Conservation (phyloP, 2,329 filamentous ascomycete species). For the Botryotinia globosa region DNA sequence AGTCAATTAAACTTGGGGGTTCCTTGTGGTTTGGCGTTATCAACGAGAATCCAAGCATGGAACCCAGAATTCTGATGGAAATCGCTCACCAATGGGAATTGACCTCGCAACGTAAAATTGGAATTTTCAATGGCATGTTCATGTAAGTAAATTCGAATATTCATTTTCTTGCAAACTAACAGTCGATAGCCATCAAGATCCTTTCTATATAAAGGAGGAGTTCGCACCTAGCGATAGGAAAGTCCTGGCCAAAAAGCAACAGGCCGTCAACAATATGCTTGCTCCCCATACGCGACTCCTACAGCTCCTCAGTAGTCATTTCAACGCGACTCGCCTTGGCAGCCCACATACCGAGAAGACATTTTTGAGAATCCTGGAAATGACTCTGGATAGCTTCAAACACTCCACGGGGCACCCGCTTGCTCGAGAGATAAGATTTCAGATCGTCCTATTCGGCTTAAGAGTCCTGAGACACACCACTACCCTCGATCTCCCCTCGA, state of each 20-base stretch:
- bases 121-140: slow-evolving; percentile 74
- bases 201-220: slow-evolving; percentile 87
- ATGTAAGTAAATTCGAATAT: slow-evolving; percentile 46
- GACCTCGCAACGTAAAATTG: slow-evolving; percentile 72
- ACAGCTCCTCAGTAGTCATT: slow-evolving; percentile 91
- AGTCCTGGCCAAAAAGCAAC: slow-evolving; percentile 69
- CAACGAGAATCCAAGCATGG: slow-evolving; percentile 88
- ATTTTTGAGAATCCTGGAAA: slow-evolving; percentile 76
- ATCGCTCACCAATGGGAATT: slow-evolving; percentile 89
- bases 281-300: slow-evolving; percentile 82
- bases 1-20: slow-evolving; percentile 91
- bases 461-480: slow-evolving; percentile 72
- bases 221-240: slow-evolving; percentile 87
- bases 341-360: slow-evolving; percentile 77
- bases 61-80: slow-evolving; percentile 80
- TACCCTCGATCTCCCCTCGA: slow-evolving; percentile 58
- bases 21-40: slow-evolving; percentile 97
- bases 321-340: slow-evolving; percentile 85
- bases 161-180: slow-evolving; percentile 36
- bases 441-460: slow-evolving; percentile 78
- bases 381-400: slow-evolving; percentile 73
- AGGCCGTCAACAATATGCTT: slow-evolving; percentile 76
- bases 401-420: slow-evolving; percentile 75
- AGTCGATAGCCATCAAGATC: slow-evolving; percentile 63
- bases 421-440: slow-evolving; percentile 87